These are phyloP conservation scores for Trametes meyenii DNA, from an alignment of 768 basidiomycete species.

Conservation along the genomic window DNA sequence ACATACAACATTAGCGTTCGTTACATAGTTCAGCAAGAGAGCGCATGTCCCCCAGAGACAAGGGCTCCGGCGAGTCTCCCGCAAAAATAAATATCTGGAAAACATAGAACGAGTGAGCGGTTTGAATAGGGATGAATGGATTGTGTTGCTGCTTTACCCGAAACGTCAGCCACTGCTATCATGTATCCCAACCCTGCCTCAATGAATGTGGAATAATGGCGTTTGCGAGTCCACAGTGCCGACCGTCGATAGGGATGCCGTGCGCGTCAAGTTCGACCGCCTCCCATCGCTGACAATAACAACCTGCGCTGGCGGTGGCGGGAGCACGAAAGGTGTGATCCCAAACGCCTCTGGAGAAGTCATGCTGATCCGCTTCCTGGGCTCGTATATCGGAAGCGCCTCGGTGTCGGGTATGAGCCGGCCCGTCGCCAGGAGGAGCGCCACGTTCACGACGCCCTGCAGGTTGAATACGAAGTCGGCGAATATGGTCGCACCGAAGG, in stretches of 20 bases:
- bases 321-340: conserved; percentile 37
- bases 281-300: conserved; percentile 3
- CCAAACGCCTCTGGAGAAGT: conserved; percentile 28
- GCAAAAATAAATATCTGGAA: too few relatives aligned
- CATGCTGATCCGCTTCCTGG: conserved; percentile 32
- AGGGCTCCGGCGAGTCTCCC: too few relatives aligned
- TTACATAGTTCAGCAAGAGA: too few relatives aligned
- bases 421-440: conserved; percentile 35
- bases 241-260: conserved; percentile 8
- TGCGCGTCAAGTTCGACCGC: neutral
- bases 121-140: too few relatives aligned
- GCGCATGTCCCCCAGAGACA: too few relatives aligned
- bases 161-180: neutral
- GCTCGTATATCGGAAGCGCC: conserved; percentile 31
- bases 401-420: conserved; percentile 34
- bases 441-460: conserved; percentile 37
- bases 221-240: conserved; percentile 12
- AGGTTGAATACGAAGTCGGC: conserved; percentile 40
- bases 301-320: conserved; percentile 6
- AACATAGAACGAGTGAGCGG: too few relatives aligned
- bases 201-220: conserved; percentile 7
- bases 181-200: neutral
- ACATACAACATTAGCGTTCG: too few relatives aligned
- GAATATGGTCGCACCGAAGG: conserved; percentile 35
- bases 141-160: too few relatives aligned